A percentile compares a stretch with the other conserved stretches of the same genome.
Conservation (phyloP, 345 rosid species). For the Pistacia integerrima region DNA sequence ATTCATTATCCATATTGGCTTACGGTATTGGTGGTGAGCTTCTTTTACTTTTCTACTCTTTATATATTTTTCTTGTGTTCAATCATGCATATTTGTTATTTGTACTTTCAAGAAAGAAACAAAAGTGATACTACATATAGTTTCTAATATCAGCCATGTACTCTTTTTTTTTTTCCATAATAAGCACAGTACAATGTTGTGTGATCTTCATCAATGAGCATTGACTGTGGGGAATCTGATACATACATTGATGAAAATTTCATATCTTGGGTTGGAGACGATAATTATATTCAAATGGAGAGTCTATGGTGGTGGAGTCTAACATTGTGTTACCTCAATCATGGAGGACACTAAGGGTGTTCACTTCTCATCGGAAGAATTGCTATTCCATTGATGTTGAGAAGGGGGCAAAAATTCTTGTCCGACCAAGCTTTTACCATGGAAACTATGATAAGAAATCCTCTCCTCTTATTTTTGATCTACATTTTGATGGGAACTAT, state of each 20-base stretch:
- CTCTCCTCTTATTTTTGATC: conserved; percentile 37
- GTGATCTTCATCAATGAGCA: conserved; percentile 1
- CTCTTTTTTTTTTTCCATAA: no score
- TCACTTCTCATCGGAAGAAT: conserved; percentile 30
- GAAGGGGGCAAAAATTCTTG: conserved; percentile 19
- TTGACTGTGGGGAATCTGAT: conserved; percentile 37
- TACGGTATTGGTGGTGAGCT: not conserved
- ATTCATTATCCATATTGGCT: not conserved
- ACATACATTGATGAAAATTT: conserved; percentile 6
- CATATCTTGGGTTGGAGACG: conserved; percentile 34
- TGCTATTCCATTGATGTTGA: conserved; percentile 31
- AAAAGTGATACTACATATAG: no score
- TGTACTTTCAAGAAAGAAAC: no score
- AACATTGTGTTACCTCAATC: conserved; percentile 1
- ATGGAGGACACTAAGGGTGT: conserved; percentile 33
- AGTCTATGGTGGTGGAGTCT: conserved; percentile 18
- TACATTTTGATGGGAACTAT: conserved; percentile 39
- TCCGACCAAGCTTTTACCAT: conserved; percentile 37
- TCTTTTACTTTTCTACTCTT: not conserved
- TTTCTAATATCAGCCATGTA: no score
- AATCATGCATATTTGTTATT: not conserved
- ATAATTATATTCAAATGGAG: conserved; percentile 22
- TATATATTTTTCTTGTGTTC: not conserved
- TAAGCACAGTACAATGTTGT: no score
- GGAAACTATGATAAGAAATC: conserved; percentile 37